Conservation (phyloP, 2,329 filamentous ascomycete species). For the Bipolaris oryzae region DNA sequence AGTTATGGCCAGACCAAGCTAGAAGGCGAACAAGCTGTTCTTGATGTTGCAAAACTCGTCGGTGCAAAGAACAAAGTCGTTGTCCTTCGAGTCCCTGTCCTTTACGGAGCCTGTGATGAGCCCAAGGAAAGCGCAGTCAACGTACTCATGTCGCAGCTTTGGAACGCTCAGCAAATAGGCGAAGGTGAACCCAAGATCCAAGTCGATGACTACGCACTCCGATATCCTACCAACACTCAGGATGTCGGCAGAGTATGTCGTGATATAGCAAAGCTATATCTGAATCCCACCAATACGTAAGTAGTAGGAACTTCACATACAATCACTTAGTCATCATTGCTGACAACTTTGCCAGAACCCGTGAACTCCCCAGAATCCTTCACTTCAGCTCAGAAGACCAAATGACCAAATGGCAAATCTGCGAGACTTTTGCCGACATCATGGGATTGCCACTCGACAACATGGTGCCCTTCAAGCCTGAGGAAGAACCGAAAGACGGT, state of each 20-base stretch:
- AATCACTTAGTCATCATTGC: not conserved
- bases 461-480: slow-evolving; percentile 63
- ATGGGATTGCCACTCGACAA: slow-evolving; percentile 73
- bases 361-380: slow-evolving; percentile 69
- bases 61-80: slow-evolving; percentile 51
- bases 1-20: slow-evolving; percentile 74
- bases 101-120: slow-evolving; percentile 76
- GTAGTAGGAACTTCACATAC: not conserved
- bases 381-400: slow-evolving; percentile 88
- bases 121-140: slow-evolving; percentile 82
- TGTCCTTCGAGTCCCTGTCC: slow-evolving; percentile 78
- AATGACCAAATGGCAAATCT: slow-evolving; percentile 91
- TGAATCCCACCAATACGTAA: slow-evolving; percentile 39
- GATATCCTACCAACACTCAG: slow-evolving; percentile 88
- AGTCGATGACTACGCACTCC: slow-evolving; percentile 85
- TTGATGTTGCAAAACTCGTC: slow-evolving; percentile 59
- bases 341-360: slow-evolving; percentile 24
- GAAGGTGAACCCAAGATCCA: slow-evolving; percentile 59
- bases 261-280: slow-evolving; percentile 74
- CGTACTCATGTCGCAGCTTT: slow-evolving; percentile 75
- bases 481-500: slow-evolving; percentile 71
- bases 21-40: slow-evolving; percentile 72
- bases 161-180: slow-evolving; percentile 69
- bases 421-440: slow-evolving; percentile 76
- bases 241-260: slow-evolving; percentile 81